Evolutionary conservation across 1,284 basidiomycete species (phyloP).

Genomic region (Irpex sp.): DNA sequence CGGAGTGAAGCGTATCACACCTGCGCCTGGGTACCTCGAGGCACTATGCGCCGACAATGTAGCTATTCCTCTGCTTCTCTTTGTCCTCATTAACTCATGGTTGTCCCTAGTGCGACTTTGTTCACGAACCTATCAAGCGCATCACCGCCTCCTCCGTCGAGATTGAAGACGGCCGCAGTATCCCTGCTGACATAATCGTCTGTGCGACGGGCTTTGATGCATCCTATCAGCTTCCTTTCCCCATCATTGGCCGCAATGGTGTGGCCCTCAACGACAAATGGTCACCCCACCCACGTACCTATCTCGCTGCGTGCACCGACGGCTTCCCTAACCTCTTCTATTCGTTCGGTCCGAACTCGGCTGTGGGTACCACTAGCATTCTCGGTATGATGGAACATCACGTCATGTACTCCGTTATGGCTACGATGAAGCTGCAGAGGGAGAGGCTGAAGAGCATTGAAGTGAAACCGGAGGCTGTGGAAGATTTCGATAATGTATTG

Average conservation of each 20-base stretch:
- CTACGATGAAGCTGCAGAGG: slow-evolving; percentile 53
- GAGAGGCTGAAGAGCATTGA: slow-evolving; percentile 59
- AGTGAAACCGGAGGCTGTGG: slow-evolving; percentile 52
- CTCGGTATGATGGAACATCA: slow-evolving; percentile 51
- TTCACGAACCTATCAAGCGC: slow-evolving; percentile 44
- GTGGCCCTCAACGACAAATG: slow-evolving; percentile 45
- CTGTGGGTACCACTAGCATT: slow-evolving; percentile 48
- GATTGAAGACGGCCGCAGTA: slow-evolving; percentile 46
- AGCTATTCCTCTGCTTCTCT: slow-evolving; percentile 10
- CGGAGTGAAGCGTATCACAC: slow-evolving; percentile 56
- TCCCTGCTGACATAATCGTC: slow-evolving; percentile 53
- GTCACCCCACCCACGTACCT: slow-evolving; percentile 50
- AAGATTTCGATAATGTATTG: slow-evolving; percentile 55
- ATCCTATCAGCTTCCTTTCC: slow-evolving; percentile 45
- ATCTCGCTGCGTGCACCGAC: slow-evolving; percentile 51
- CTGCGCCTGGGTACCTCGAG: slow-evolving; percentile 64
- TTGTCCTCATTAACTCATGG: background rate
- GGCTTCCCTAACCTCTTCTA: slow-evolving; percentile 64
- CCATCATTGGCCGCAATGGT: slow-evolving; percentile 49
- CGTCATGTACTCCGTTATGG: slow-evolving; percentile 50
- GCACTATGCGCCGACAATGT: slow-evolving; percentile 60
- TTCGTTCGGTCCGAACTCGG: slow-evolving; percentile 52
- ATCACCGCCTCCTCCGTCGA: slow-evolving; percentile 54
- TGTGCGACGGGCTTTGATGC: slow-evolving; percentile 48
- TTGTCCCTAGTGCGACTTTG: slow-evolving; percentile 48